Evolutionary conservation across 2,329 filamentous ascomycete species (phyloP).

Genomic region (Colletotrichum eremochloae): DNA sequence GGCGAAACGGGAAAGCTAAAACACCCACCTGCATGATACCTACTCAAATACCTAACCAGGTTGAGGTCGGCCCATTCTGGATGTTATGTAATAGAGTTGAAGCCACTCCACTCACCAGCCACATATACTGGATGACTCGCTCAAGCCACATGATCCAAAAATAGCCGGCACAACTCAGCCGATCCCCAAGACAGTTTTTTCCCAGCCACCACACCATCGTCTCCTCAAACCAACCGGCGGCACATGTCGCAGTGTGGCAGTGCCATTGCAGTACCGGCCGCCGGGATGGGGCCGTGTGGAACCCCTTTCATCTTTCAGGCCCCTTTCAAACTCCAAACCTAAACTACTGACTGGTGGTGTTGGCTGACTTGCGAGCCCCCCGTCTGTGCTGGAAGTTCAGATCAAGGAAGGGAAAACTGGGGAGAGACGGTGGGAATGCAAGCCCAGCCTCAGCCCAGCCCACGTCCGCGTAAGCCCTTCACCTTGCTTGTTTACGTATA

Average conservation of each 20-base stretch:
- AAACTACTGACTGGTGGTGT: neutral
- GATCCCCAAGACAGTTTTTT: neutral
- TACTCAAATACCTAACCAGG: neutral
- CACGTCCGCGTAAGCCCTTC: constrained; percentile 35
- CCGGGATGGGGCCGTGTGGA: constrained; percentile 20
- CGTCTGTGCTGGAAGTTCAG: constrained; percentile 33
- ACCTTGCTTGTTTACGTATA: constrained; percentile 35
- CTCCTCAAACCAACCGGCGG: constrained; percentile 13
- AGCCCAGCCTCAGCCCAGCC: constrained; percentile 41
- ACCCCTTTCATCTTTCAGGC: constrained; percentile 8
- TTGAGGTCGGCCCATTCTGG: neutral
- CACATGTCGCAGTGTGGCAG: constrained; percentile 35
- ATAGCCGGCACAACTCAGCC: neutral
- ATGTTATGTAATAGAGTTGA: constrained; percentile 44
- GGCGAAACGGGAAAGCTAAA: constrained; percentile 31
- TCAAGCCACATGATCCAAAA: constrained; percentile 5
- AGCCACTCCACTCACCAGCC: neutral
- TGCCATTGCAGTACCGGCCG: constrained; percentile 20
- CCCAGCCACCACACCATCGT: constrained; percentile 17
- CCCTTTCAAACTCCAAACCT: constrained; percentile 3
- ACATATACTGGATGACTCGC: neutral
- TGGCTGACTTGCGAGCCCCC: constrained; percentile 1
- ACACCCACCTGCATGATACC: constrained; percentile 21
- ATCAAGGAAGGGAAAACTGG: constrained; percentile 6
- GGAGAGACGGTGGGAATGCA: constrained; percentile 29